Percentiles rank a stretch among this genome's conserved stretches.
phyloP scores from a whole-genome alignment of 2,329 filamentous ascomycete species.

The Pleoardoris graminearum region DNA sequence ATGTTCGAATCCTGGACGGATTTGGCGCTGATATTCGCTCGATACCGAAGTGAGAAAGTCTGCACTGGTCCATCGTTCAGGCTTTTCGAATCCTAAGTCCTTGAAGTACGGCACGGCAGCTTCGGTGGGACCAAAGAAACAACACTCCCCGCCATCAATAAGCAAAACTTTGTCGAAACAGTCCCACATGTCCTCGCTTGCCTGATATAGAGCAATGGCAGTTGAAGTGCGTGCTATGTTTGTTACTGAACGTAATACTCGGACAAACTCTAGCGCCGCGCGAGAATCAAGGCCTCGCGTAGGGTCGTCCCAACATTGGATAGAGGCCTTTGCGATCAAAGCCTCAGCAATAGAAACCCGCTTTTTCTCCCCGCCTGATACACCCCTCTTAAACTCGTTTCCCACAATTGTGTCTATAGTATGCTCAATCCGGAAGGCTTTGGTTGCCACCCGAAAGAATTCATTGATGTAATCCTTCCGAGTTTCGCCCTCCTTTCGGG shows the following conservation, averaged over 20 bases:
- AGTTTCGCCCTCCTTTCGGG: constrained; percentile 64
- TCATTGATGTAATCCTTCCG: constrained; percentile 63
- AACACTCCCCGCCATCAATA: constrained; percentile 47
- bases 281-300: constrained; percentile 74
- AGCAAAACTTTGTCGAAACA: constrained; percentile 47
- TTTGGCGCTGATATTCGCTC: constrained; percentile 60
- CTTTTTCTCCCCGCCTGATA: constrained; percentile 54
- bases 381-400: constrained; percentile 71
- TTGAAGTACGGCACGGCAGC: constrained; percentile 68
- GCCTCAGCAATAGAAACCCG: constrained; percentile 55
- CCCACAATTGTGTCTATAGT: constrained; percentile 74
- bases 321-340: constrained; percentile 48
- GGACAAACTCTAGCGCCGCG: constrained; percentile 73
- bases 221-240: constrained; percentile 66
- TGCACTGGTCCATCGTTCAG: constrained; percentile 67
- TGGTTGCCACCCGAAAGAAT: constrained; percentile 69
- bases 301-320: constrained; percentile 59
- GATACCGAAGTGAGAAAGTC: constrained; percentile 76
- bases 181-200: constrained; percentile 49
- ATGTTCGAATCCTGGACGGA: constrained; percentile 61
- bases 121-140: constrained; percentile 65
- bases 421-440: constrained; percentile 74
- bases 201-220: constrained; percentile 72
- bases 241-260: constrained; percentile 65
- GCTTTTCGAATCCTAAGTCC: constrained; percentile 68